These are phyloP conservation scores for Laburnicola sp. DNA, from an alignment of 2,329 filamentous ascomycete genomes.

Conservation along the genomic window DNA sequence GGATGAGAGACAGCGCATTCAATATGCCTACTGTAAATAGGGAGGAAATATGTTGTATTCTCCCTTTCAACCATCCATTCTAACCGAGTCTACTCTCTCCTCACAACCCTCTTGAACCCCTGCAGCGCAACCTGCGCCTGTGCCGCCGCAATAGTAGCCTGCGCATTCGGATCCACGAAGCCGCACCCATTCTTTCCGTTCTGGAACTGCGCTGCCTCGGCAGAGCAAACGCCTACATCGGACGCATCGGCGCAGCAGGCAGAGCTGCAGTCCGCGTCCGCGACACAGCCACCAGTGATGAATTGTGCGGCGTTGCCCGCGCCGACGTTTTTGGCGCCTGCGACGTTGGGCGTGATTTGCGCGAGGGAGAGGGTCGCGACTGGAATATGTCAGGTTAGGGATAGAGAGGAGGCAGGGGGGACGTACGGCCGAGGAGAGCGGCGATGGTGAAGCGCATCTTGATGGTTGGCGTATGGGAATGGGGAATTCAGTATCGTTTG, in stretches of 20 bases:
- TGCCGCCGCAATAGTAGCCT: conserved; percentile 33
- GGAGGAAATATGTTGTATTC: not conserved
- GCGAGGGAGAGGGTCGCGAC: conserved; percentile 15
- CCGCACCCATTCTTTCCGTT: conserved; percentile 38
- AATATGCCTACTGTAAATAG: too few relatives aligned
- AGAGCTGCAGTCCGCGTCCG: conserved; percentile 33
- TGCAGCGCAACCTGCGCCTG: conserved; percentile 33
- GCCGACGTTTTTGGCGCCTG: conserved; percentile 33
- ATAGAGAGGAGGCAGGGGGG: not conserved
- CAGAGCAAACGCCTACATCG: conserved; percentile 33
- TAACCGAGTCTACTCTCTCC: not conserved
- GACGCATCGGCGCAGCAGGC: conserved; percentile 31
- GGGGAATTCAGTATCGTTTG: conserved; percentile 3
- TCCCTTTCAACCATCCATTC: too few relatives aligned
- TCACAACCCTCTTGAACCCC: conserved; percentile 34
- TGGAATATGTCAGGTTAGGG: not conserved
- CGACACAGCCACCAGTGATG: conserved; percentile 37
- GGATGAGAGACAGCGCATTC: too few relatives aligned
- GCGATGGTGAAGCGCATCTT: conserved; percentile 28
- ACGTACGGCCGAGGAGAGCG: conserved; percentile 19
- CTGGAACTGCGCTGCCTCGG: conserved; percentile 33
- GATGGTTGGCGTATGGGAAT: conserved; percentile 13
- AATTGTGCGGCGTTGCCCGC: conserved; percentile 33
- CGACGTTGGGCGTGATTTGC: conserved; percentile 32
- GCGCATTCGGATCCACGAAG: conserved; percentile 34